phyloP scores from a whole-genome alignment of 352 stramenopile species.

The Phytophthora meadii region DNA sequence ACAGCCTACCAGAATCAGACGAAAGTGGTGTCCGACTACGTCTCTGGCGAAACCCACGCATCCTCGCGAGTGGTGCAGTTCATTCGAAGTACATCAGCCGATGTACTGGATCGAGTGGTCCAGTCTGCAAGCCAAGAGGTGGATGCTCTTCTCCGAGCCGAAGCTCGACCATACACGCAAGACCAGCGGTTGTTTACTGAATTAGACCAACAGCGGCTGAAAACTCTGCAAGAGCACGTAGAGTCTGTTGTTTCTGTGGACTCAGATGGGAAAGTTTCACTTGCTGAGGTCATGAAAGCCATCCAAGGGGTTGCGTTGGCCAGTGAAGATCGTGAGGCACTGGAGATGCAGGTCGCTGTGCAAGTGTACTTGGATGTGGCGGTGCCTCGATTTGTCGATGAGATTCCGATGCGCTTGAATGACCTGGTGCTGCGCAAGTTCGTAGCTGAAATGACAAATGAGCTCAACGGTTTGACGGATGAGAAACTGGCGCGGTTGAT shows the following conservation, averaged over 20 bases:
- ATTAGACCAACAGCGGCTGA: constrained; percentile 26
- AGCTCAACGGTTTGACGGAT: constrained; percentile 45
- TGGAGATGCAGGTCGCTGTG: constrained; percentile 45
- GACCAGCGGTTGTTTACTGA: constrained; percentile 39
- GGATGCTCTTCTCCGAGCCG: constrained; percentile 23
- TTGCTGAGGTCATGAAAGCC: constrained; percentile 25
- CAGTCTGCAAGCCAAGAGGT: constrained; percentile 24
- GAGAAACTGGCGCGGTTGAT: constrained; percentile 44
- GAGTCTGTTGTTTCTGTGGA: constrained; percentile 7
- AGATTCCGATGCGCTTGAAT: constrained; percentile 47
- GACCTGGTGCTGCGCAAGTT: constrained; percentile 41
- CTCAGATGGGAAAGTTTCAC: constrained; percentile 6
- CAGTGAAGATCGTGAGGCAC: constrained; percentile 37
- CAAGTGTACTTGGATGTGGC: constrained; percentile 47
- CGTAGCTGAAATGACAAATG: constrained; percentile 30
- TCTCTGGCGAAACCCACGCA: constrained; percentile 24
- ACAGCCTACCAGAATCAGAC: constrained; percentile 36
- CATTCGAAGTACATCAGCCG: constrained; percentile 10
- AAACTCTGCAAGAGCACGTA: constrained; percentile 25
- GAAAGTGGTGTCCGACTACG: constrained; percentile 32
- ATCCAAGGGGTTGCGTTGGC: constrained; percentile 8
- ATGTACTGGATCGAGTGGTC: constrained; percentile 23
- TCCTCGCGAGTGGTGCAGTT: constrained; percentile 33
- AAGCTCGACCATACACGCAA: constrained; percentile 52
- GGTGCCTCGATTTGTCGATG: constrained; percentile 39